Conservation (phyloP, 2,329 filamentous ascomycete species). For the Colletotrichum sp. region DNA sequence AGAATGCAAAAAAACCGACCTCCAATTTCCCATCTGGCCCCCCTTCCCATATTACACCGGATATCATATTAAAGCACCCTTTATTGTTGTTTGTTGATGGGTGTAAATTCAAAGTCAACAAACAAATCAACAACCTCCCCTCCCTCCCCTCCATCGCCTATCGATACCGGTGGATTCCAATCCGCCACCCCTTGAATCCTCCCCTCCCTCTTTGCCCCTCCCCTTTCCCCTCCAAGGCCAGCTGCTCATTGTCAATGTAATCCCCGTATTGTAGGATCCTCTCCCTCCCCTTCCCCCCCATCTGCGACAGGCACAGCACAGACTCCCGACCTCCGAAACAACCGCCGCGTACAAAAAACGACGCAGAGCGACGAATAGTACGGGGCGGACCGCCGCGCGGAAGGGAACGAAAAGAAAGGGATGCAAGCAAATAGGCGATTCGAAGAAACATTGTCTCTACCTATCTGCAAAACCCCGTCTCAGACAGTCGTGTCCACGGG, state of each 20-base stretch:
- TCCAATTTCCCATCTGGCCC: neutral
- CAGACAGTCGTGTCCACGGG: neutral
- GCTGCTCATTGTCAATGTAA: neutral
- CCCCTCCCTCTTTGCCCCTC: neutral
- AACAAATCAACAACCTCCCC: neutral
- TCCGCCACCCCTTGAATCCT: neutral
- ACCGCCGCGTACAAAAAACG: neutral
- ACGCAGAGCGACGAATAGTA: neutral
- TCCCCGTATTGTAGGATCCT: neutral
- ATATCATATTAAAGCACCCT: neutral
- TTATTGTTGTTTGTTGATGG: conserved; percentile 3
- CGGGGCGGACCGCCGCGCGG: neutral
- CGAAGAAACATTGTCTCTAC: neutral
- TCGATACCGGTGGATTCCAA: conserved; percentile 1
- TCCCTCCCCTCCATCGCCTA: neutral
- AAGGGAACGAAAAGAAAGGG: neutral
- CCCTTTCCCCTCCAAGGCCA: neutral
- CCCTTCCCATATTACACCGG: neutral
- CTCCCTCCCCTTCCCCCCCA: neutral
- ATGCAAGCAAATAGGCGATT: neutral
- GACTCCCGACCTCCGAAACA: conserved; percentile 7
- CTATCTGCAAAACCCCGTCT: neutral
- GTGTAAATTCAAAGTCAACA: neutral
- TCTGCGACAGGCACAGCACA: conserved; percentile 3
- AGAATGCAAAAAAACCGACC: neutral